Evolutionary conservation across 2,329 filamentous ascomycete species (phyloP), one percentile per base, ranked within the genome.

Genomic region (Diaporthe caulivora): DNA sequence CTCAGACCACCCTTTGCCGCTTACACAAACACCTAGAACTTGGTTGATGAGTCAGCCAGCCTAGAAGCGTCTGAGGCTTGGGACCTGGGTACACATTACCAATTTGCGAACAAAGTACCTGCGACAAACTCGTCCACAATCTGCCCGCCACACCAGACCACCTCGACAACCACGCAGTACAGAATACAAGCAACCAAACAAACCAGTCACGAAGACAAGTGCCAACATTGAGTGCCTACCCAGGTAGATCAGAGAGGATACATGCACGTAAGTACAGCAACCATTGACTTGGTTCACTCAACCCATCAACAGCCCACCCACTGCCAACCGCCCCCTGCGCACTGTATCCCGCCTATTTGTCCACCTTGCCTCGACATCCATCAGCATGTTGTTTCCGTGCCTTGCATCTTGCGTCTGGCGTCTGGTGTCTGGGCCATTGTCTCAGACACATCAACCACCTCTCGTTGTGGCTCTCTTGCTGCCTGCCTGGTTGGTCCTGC

Each of bases 211-310:
- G 31, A n/a, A 37, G n/a, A 21, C 42, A 51, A 26, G 7, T 42
- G 57, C 37, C 57, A 15, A 17, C n/a, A 42, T 44, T 42, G 6
- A 26, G 54, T 60, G 49, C 67, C 24, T 29, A 34, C 34, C 5
- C 37, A 9, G 37, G 37, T 10, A 24, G 31, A 60, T 13, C 15
- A 6, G 24, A 60, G 13, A 62, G 44, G 29, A 51, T 62, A 71
- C 55, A 62, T 53, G 44, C 57, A 18, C 34, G 68, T 71, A 62
- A 71, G 68, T 71, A 62, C 68, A 51, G 17, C 53, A 29, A n/a
- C 18, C n/a, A n/a, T 29, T 24, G 5, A 40, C 54, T 37, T 7
- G 29, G 37, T 62, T 71, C 69, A 37, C 26, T 53, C 34, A 29
- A 47, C 15, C 40, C 37, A 26, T 62, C 29, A 17, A 29, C 53